Evolutionary conservation across 169 alveolate genomes (phyloP), one percentile per base, ranked within the genome.

Genomic region (Babesia gibsoni): DNA sequence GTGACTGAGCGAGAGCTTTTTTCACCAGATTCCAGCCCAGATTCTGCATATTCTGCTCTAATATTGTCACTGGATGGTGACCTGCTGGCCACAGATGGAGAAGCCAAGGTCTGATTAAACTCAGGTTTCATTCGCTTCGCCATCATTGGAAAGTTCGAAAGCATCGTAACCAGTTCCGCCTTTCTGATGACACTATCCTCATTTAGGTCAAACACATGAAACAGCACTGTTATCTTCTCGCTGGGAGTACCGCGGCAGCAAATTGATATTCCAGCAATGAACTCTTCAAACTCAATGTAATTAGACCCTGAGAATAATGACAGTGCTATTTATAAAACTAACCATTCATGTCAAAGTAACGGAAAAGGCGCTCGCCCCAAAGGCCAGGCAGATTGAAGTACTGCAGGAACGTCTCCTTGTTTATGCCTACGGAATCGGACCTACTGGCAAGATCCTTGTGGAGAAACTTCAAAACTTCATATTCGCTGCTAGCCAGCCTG

Each of bases 301-400:
- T 91, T 92, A 9, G 89, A 70, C 0, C 69, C 91, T 80, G 32
- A 39, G 49, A 32, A 68, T 8, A 9, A n/a, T 18, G 46, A 12
- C 25, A 10, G 10, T 16, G 52, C 14, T 66, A 52, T 16, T 2
- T 29, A 37, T 23, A 14, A 29, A 22, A 37, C 53, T 5, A 27
- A 88, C 77, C 82, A 50, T 86, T 86, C 37, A 46, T 72, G 53
- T 90, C 90, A 66, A 91, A 91, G 35, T 82, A 67, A 23, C 84
- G 83, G 45, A 90, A 91, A 29, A 91, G 70, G 33, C 93, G 91
- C 67, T 91, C 95, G 4, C 95, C 95, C 95, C 95, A 91, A 14
- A 91, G 83, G 4, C 95, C 95, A 1, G 95, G 95, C 8, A 91
- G 73, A 18, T 91, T 90, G 64, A 91, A 91, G 73, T 88, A 91